Base-by-base conservation (phyloP, 768 basidiomycete genomes). In the Boletus pseudopeckii region DNA sequence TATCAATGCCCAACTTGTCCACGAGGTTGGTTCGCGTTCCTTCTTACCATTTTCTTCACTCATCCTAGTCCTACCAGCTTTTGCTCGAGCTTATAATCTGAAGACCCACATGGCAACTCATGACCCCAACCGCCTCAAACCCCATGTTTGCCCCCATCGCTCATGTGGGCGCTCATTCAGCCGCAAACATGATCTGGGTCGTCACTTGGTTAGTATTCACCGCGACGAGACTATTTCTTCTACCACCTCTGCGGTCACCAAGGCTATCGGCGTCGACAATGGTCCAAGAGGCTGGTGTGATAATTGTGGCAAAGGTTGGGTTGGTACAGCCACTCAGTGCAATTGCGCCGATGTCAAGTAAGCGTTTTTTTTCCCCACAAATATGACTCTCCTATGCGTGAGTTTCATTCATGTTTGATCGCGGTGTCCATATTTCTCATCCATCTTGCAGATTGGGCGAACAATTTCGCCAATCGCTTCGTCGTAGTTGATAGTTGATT, bases 31-130 rank as follows among this genome's bases (percentile, higher is more conserved):
- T 56, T 37, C 53, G 15, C 30, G 41, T 39, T 52, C 14, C 17
- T 37, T 24, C 11, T 26, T 30, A 5, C 18, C 10, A 1, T n/a
- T 5, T 20, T 26, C 28, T 38, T 37, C 42, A 4, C 53, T 70
- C 33, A 62, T 18, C 8, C 1, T 13, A 5, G 5, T 30, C 30
- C 37, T 57, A 30, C 49, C 54, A 89, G 95, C 89, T 1, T 98
- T 98, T 62, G 94, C 93, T 11, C 79, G 94, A 26, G 92, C 92
- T 3, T 97, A 90, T 72, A 98, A 98, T 64, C 73, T 98, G 53
- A 98, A 98, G 76, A 95, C 94, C 0, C 94, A 97, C 70, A 85
- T 90, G 81, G 88, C 88, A 24, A 98, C 94, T 4, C 94, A 98
- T 71, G 92, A 96, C 68, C 94, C 95, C 22, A 86, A 91, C 70